Conservation (phyloP, 441 rosid genomes). For the Jatropha multifida region DNA sequence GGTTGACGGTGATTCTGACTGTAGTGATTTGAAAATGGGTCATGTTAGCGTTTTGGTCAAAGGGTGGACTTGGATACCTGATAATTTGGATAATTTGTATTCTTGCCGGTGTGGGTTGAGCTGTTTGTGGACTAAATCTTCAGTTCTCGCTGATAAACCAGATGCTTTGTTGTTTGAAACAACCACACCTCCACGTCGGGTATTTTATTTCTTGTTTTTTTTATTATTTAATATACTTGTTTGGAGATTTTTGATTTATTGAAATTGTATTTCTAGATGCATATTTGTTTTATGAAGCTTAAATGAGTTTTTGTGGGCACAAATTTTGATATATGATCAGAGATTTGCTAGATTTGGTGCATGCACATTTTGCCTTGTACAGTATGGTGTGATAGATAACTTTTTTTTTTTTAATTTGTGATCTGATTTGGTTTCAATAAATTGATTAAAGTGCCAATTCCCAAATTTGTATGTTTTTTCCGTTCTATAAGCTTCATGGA, state of each 20-base stretch:
- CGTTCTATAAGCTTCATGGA: background rate
- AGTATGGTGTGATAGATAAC: background rate
- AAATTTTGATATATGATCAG: background rate
- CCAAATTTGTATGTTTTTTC: background rate
- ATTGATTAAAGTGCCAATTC: background rate
- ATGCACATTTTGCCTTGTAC: background rate
- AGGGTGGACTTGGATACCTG: slow-evolving; percentile 98
- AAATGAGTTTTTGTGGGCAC: background rate
- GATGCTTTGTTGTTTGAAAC: slow-evolving; percentile 87
- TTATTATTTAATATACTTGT: background rate
- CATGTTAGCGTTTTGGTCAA: slow-evolving; percentile 77
- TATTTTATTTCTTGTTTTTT: slow-evolving; percentile 20
- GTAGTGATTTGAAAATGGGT: slow-evolving; percentile 52
- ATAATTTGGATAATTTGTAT: slow-evolving; percentile 86
- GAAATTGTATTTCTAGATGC: background rate
- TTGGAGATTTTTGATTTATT: background rate
- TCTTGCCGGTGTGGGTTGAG: slow-evolving; percentile 82
- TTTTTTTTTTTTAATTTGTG: background rate
- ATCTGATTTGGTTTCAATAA: background rate
- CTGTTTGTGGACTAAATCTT: slow-evolving; percentile 95
- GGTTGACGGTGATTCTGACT: slow-evolving; percentile 38
- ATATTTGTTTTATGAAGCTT: background rate
- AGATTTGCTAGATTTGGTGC: background rate
- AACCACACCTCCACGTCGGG: slow-evolving; percentile 73
- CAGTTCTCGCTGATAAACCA: slow-evolving; percentile 78